Evolutionary conservation across 345 rosid genomes (phyloP).

Genomic region (Salix brachista): DNA sequence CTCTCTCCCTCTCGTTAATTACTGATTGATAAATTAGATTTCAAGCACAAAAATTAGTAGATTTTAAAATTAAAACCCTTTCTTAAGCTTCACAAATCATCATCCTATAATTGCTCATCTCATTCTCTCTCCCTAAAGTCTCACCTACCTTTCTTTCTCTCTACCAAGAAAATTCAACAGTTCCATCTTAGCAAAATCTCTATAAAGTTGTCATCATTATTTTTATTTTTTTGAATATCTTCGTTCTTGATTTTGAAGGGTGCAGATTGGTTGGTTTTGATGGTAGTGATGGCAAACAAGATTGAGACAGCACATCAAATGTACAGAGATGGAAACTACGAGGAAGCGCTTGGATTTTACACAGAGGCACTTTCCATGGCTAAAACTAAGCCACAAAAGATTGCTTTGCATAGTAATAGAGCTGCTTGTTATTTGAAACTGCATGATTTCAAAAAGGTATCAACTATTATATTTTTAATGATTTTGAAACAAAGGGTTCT

Average conservation of each 20-base stretch:
- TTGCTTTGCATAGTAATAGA: slow-evolving; percentile 86
- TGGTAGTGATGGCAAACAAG: slow-evolving; percentile 52
- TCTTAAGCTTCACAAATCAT: neutral
- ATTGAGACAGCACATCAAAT: slow-evolving; percentile 86
- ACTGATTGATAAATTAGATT: neutral
- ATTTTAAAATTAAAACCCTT: neutral
- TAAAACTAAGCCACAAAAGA: slow-evolving; percentile 67
- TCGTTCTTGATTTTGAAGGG: neutral
- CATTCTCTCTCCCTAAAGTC: too few species aligned
- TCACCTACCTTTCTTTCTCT: neutral
- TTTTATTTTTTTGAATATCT: neutral
- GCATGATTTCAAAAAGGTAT: slow-evolving; percentile 72
- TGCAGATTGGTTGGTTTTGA: slow-evolving; percentile 31
- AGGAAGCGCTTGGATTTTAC: slow-evolving; percentile 64
- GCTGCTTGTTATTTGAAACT: slow-evolving; percentile 89
- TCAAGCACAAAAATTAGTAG: neutral
- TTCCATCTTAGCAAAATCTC: neutral
- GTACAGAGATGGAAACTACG: slow-evolving; percentile 68
- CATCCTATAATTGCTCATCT: neutral
- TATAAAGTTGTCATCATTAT: neutral
- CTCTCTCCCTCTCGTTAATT: too few species aligned
- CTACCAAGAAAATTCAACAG: neutral
- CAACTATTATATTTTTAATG: neutral
- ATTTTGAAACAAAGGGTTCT: neutral
- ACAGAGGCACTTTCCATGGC: slow-evolving; percentile 74